A percentile compares a stretch with the other conserved stretches of the same genome.
Evolutionary conservation across 805 yeast genomes (phyloP).

Genomic region (Candida xiaguanensis): DNA sequence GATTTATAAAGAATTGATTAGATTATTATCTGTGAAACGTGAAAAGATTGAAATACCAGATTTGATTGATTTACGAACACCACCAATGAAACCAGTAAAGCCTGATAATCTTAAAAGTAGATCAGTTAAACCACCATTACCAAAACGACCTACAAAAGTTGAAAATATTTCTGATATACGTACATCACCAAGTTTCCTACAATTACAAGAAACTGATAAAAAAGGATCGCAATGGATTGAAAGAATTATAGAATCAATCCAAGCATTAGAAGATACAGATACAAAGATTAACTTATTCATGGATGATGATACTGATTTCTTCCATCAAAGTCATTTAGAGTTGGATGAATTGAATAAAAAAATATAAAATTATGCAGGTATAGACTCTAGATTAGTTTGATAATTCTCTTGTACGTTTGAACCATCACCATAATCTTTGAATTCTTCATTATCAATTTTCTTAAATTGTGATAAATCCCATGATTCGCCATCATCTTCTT

Average conservation of each 20-base stretch:
- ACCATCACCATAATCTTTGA: conserved; percentile 78
- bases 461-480: conserved; percentile 59
- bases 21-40: conserved; percentile 15
- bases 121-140: conserved; percentile 32
- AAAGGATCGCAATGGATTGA: conserved; percentile 38
- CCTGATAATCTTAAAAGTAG: conserved; percentile 40
- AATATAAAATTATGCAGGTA: conserved; percentile 6
- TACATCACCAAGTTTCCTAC: too few relatives aligned
- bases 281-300: conserved; percentile 29
- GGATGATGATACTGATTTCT: conserved; percentile 34
- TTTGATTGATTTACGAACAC: conserved; percentile 36
- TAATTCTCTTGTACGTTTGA: conserved; percentile 23
- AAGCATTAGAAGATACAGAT: conserved; percentile 23
- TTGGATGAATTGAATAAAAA: conserved; percentile 9
- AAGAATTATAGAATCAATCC: conserved; percentile 27
- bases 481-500: conserved; percentile 49
- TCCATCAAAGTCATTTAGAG: conserved; percentile 15
- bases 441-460: conserved; percentile 43
- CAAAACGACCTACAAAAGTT: conserved; percentile 13
- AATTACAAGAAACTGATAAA: conserved; percentile 33
- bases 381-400: conserved; percentile 11
- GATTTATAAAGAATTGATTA: conserved; percentile 14
- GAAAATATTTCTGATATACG: too few relatives aligned
- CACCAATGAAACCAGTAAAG: conserved; percentile 48
- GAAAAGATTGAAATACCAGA: conserved; percentile 13